Evolutionary conservation across 495 filamentous ascomycete species (phyloP), one percentile per base, ranked within the genome.

Genomic region (Saxispiralis lemnorum): DNA sequence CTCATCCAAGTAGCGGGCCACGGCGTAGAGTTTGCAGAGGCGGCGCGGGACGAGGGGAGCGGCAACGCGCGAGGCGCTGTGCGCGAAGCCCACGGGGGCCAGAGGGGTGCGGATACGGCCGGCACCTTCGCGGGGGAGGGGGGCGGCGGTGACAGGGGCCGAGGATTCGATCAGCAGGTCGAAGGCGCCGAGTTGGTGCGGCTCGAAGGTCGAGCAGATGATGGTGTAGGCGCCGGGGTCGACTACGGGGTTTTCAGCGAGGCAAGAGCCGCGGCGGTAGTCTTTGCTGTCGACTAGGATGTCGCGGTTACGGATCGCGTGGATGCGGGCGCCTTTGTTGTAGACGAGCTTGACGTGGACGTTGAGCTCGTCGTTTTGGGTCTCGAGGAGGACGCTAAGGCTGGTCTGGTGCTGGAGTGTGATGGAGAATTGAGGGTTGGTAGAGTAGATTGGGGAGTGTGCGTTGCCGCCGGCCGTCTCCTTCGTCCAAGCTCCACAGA

Each of bases 131-230:
- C 72, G 57, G 0, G 71, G 64, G 9, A 93, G 63, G 5, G 67
- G 69, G 3, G 59, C 57, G 7, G 87, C 47, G 0, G 47, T 31
- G 5, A 30, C 35, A 32, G 74, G 70, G 1, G 68, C 61, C 7
- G 62, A 58, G n/a, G 80, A 73, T 9, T 71, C 73, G 30, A 92
- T 68, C 50, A 73, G 73, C 19, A 97, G 65, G 2, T 66, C 73
- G 61, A 92, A 96, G n/a, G 66, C 66, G 1, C 74, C 84, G 2
- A 72, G 60, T 54, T 87, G 79, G 21, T 75, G 75, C 0, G 78
- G 70, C 35, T 93, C 83, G 56, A 92, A 95, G 1, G 89, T 93
- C 7, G 80, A 86, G 51, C 75, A 80, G 10, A 96, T 76, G 37
- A 93, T 69, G 0, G 85, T 94, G 60, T 96, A 96, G 0, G 66